phyloP scores from a whole-genome alignment of 116 monocot genomes.

The Dioscorea cayenensis region DNA sequence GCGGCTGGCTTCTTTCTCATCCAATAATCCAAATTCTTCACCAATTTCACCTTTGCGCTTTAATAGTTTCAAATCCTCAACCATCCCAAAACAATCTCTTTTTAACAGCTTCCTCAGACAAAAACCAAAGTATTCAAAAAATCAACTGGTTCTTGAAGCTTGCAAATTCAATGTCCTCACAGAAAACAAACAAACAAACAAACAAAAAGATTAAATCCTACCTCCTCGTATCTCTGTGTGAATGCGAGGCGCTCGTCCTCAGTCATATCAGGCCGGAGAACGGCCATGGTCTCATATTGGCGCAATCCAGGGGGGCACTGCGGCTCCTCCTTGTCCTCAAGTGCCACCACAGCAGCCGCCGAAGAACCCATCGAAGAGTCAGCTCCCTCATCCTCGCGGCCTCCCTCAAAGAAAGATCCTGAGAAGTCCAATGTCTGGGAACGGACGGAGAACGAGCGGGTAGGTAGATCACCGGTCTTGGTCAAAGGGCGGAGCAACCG shows the following conservation, averaged over 20 bases:
- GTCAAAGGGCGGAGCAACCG: not conserved
- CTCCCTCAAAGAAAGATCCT: constrained; percentile 74
- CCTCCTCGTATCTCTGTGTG: constrained; percentile 91
- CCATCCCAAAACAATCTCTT: too few relatives aligned
- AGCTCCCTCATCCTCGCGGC: constrained; percentile 16
- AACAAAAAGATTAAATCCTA: constrained; percentile 1
- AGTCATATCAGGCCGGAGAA: constrained; percentile 86
- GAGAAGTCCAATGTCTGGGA: constrained; percentile 70
- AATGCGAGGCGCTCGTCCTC: constrained; percentile 84
- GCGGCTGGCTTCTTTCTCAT: too few relatives aligned
- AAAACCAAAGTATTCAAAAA: too few relatives aligned
- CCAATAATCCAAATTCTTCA: too few relatives aligned
- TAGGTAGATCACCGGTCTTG: not conserved
- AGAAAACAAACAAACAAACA: not conserved
- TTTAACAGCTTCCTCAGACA: too few relatives aligned
- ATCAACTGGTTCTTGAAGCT: too few relatives aligned
- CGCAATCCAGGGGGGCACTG: constrained; percentile 91
- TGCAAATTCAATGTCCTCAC: too few relatives aligned
- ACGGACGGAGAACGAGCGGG: constrained; percentile 15
- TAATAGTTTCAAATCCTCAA: too few relatives aligned
- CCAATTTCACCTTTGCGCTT: too few relatives aligned
- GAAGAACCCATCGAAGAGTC: constrained; percentile 7
- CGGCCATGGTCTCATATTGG: constrained; percentile 96
- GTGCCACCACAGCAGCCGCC: constrained; percentile 21
- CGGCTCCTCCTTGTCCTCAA: constrained; percentile 78